phyloP scores from a whole-genome alignment of 2,329 filamentous ascomycete genomes.

The Dactylellina cionopaga region DNA sequence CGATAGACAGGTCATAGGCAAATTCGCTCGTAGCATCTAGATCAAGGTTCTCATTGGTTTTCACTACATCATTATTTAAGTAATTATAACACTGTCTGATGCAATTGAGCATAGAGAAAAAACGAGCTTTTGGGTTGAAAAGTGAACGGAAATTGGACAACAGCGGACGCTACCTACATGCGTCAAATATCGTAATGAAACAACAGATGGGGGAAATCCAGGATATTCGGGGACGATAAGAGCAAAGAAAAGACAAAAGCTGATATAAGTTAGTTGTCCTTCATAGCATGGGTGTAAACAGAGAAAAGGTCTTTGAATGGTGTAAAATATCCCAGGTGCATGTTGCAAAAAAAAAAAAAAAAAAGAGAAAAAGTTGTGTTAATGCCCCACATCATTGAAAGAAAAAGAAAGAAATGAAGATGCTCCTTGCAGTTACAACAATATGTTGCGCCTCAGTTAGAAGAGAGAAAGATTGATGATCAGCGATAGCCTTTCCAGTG shows the following conservation, averaged over 20 bases:
- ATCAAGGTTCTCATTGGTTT: too few species aligned
- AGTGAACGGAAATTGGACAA: background rate
- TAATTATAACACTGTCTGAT: background rate
- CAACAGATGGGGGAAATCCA: conserved; percentile 25
- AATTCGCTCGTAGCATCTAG: too few species aligned
- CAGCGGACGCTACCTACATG: conserved; percentile 1
- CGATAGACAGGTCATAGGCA: too few species aligned
- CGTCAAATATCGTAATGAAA: conserved; percentile 6
- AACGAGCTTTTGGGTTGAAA: background rate
- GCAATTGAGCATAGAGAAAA: background rate
- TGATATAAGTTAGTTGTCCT: conserved; percentile 14
- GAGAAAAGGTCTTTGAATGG: background rate
- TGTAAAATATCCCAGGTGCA: background rate
- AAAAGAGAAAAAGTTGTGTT: background rate
- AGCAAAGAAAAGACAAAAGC: conserved; percentile 1
- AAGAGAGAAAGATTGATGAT: background rate
- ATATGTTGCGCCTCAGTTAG: too few species aligned
- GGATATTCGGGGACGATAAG: conserved; percentile 26
- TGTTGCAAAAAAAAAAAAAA: background rate
- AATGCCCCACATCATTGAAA: too few species aligned
- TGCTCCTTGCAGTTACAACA: too few species aligned
- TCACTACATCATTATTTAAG: background rate
- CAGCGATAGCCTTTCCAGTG: conserved; percentile 49
- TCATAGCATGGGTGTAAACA: background rate
- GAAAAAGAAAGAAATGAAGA: background rate